Evolutionary conservation across 768 basidiomycete species (phyloP).

Genomic region (Crepidotus variabilis): DNA sequence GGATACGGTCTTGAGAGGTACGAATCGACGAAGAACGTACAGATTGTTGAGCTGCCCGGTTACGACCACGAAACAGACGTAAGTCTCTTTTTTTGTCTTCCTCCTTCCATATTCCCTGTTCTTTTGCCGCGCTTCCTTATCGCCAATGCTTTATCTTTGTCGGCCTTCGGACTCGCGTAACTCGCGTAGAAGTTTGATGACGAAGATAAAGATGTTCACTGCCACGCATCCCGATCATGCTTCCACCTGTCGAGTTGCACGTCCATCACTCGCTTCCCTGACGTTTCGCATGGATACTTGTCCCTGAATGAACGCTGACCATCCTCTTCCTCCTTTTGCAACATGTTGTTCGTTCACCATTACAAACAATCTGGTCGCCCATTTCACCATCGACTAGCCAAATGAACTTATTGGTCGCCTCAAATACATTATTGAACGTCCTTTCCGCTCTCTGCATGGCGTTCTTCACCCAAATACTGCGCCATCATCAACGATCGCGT

Average conservation of each 20-base stretch:
- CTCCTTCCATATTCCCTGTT: conserved; percentile 1
- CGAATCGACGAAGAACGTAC: conserved; percentile 62
- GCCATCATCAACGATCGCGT: conserved; percentile 47
- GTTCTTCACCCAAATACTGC: conserved; percentile 49
- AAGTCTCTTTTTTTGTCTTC: conserved; percentile 25
- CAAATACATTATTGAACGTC: conserved; percentile 46
- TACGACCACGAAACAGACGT: conserved; percentile 45
- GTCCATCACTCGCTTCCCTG: too few relatives aligned
- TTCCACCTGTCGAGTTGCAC: too few relatives aligned
- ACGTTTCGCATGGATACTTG: too few relatives aligned
- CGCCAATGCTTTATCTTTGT: background rate
- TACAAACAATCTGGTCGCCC: background rate
- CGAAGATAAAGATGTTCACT: background rate
- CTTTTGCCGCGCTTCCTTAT: background rate
- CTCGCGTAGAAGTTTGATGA: background rate
- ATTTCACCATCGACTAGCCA: conserved; percentile 18
- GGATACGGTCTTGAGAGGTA: conserved; percentile 62
- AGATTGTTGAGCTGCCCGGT: conserved; percentile 49
- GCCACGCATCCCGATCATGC: background rate
- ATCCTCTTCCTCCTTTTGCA: background rate
- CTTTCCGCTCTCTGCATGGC: conserved; percentile 51
- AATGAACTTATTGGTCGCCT: conserved; percentile 28
- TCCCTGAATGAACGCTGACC: background rate
- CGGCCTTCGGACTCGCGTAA: background rate
- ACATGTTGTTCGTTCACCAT: background rate